Conservation (phyloP, 805 yeast species). For the Schwanniomyces occidentalis region DNA sequence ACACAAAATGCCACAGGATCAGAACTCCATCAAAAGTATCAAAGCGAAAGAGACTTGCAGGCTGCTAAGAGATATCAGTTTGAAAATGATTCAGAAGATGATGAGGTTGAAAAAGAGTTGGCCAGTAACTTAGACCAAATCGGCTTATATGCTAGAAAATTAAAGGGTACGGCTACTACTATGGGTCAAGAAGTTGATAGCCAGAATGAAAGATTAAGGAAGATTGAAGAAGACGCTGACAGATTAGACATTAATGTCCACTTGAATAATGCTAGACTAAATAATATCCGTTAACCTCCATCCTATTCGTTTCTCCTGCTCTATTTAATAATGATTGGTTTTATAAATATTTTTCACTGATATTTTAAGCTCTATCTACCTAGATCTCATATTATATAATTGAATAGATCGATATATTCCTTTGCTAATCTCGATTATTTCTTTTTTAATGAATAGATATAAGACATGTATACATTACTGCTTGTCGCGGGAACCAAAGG, state of each 20-base stretch:
- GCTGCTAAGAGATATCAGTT: constrained; percentile 74
- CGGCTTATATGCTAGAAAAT: constrained; percentile 61
- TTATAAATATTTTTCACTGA: too few relatives aligned
- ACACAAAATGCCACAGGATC: constrained; percentile 37
- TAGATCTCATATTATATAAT: too few relatives aligned
- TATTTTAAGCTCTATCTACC: too few relatives aligned
- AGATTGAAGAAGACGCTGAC: constrained; percentile 83
- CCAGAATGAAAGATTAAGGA: constrained; percentile 72
- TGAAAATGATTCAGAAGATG: constrained; percentile 91
- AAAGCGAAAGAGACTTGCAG: constrained; percentile 50
- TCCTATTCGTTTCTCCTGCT: too few relatives aligned
- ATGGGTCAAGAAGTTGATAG: constrained; percentile 75
- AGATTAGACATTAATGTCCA: constrained; percentile 81
- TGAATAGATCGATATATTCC: too few relatives aligned
- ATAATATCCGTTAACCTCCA: constrained; percentile 40
- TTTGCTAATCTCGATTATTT: too few relatives aligned
- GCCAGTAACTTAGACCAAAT: constrained; percentile 82
- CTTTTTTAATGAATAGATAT: too few relatives aligned
- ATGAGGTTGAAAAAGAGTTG: constrained; percentile 85
- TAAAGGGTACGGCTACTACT: constrained; percentile 69
- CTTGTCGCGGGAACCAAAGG: too few relatives aligned
- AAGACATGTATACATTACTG: too few relatives aligned
- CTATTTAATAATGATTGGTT: too few relatives aligned
- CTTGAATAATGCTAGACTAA: constrained; percentile 68
- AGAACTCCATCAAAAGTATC: constrained; percentile 47